Percentiles rank a stretch among this genome's conserved stretches.
Conservation (phyloP, 2,329 filamentous ascomycete species). For the Stagonosporopsis vannaccii region DNA sequence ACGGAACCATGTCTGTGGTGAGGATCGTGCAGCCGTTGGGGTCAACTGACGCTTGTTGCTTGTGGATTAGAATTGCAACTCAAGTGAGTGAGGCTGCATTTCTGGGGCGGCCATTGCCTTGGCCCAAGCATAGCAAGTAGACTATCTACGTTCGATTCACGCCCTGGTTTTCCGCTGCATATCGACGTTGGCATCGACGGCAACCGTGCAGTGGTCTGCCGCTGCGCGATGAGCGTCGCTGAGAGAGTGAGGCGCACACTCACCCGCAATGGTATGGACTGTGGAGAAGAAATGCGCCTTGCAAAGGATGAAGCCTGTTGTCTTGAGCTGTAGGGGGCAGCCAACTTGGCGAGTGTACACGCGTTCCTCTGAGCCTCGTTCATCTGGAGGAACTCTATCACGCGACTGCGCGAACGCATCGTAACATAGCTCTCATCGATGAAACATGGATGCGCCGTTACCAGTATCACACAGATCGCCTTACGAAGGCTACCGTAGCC, state of each 20-base stretch:
- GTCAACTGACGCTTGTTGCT: background rate
- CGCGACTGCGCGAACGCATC: background rate
- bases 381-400: slow-evolving; percentile 4
- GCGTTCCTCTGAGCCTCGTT: slow-evolving; percentile 2
- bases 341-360: slow-evolving; percentile 7
- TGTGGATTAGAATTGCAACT: background rate
- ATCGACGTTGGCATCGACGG: background rate
- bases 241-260: slow-evolving; percentile 5
- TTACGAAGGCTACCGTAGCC: slow-evolving; percentile 6
- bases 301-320: slow-evolving; percentile 13
- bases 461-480: slow-evolving; percentile 12
- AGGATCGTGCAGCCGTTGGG: slow-evolving; percentile 9
- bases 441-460: slow-evolving; percentile 10
- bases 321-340: background rate
- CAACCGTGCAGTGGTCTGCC: background rate
- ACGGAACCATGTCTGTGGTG: slow-evolving; percentile 19
- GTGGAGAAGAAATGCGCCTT: background rate
- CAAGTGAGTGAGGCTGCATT: slow-evolving; percentile 3
- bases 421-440: background rate
- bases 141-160: slow-evolving; percentile 2
- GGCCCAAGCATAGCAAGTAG: background rate
- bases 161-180: background rate
- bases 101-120: slow-evolving; percentile 2
- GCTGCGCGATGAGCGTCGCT: background rate
- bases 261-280: background rate